Percentiles rank a stretch among this genome's conserved stretches.
Conservation (phyloP, 2,329 filamentous ascomycete species). For the Coniella lustricola region DNA sequence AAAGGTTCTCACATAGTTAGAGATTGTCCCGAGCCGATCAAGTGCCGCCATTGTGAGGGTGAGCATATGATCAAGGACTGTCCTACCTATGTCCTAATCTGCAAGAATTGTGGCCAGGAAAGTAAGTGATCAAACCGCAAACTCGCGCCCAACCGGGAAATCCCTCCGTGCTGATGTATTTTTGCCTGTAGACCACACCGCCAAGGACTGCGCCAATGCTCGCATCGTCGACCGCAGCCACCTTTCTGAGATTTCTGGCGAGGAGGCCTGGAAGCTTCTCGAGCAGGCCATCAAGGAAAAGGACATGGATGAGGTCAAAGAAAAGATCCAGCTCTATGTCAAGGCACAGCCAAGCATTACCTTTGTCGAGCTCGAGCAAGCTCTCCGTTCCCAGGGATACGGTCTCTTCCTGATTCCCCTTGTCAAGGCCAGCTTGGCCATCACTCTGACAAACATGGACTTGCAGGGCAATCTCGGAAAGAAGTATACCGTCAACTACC, state of each 20-base stretch:
- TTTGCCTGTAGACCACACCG: constrained; percentile 42
- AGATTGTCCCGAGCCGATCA: constrained; percentile 38
- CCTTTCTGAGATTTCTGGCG: constrained; percentile 41
- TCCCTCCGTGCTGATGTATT: constrained; percentile 7
- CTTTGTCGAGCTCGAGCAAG: constrained; percentile 53
- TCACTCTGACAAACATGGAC: constrained; percentile 63
- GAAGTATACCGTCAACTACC: constrained; percentile 57
- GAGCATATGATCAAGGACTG: constrained; percentile 49
- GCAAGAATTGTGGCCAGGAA: constrained; percentile 55
- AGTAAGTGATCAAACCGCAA: constrained; percentile 34
- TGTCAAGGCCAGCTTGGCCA: constrained; percentile 46
- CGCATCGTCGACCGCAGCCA: constrained; percentile 50
- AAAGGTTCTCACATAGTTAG: constrained; percentile 44
- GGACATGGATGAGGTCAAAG: constrained; percentile 58
- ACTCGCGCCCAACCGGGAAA: neutral
- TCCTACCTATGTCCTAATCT: constrained; percentile 42
- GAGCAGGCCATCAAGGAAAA: constrained; percentile 41
- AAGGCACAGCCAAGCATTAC: constrained; percentile 52
- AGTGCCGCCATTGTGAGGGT: constrained; percentile 37
- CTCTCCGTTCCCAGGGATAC: constrained; percentile 48
- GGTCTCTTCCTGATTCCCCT: constrained; percentile 55
- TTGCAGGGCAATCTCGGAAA: constrained; percentile 61
- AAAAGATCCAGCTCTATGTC: constrained; percentile 51
- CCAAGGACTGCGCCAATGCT: constrained; percentile 49
- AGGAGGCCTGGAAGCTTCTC: constrained; percentile 53